Evolutionary conservation across 2,329 filamentous ascomycete species (phyloP).

Genomic region (Diaporthe velutina): DNA sequence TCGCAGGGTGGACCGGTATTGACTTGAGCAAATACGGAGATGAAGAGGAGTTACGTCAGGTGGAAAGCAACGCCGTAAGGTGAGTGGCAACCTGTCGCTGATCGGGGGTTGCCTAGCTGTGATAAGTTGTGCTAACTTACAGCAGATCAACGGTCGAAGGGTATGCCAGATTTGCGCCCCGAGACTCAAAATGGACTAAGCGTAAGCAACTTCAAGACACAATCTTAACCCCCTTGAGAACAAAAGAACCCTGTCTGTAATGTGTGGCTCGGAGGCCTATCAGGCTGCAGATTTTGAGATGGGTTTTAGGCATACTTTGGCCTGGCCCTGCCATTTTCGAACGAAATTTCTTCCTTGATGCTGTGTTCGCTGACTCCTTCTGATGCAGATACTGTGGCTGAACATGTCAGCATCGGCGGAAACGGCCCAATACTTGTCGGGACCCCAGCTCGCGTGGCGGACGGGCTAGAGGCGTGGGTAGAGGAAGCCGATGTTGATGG

Average conservation of each 20-base stretch:
- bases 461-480: constrained; percentile 77
- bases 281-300: no score
- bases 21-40: constrained; percentile 57
- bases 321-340: no score
- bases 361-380: no score
- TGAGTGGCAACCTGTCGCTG: constrained; percentile 35
- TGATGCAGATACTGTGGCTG: constrained; percentile 66
- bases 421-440: constrained; percentile 75
- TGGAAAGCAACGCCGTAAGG: constrained; percentile 57
- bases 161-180: constrained; percentile 33
- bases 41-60: constrained; percentile 54
- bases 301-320: no score
- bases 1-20: constrained; percentile 79
- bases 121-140: neutral
- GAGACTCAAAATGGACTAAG: constrained; percentile 76
- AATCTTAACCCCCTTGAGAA: no score
- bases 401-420: constrained; percentile 77
- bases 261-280: no score
- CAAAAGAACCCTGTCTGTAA: no score
- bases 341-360: no score
- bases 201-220: constrained; percentile 37
- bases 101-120: neutral
- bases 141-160: constrained; percentile 42
- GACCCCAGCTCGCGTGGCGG: constrained; percentile 73
- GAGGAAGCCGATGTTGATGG: constrained; percentile 78